Percentiles rank a stretch among this genome's conserved stretches.
phyloP scores from a whole-genome alignment of 345 rosid species.

The Excoecaria agallocha region DNA sequence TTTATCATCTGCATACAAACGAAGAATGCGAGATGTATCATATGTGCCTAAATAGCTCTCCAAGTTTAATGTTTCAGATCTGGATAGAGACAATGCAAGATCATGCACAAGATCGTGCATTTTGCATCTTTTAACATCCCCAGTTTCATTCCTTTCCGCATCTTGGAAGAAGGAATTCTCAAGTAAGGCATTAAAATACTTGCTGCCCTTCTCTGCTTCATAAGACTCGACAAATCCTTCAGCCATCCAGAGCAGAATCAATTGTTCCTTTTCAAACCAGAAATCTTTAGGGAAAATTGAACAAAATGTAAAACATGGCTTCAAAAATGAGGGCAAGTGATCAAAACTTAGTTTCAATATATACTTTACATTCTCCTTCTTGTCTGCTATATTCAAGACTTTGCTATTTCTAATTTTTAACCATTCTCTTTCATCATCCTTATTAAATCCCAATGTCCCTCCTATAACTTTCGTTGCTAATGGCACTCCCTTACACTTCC shows the following conservation, averaged over 20 bases:
- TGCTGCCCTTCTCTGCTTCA: background rate
- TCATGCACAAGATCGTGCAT: conserved; percentile 31
- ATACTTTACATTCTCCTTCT: conserved; percentile 1
- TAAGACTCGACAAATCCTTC: conserved; percentile 3
- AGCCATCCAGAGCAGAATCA: conserved; percentile 9
- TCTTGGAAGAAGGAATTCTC: conserved; percentile 28
- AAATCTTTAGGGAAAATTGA: background rate
- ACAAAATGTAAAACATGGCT: conserved; percentile 3
- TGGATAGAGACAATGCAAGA: conserved; percentile 22
- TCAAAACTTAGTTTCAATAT: conserved; percentile 13
- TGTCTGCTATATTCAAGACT: conserved; percentile 2
- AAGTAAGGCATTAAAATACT: conserved; percentile 21
- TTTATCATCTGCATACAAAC: background rate
- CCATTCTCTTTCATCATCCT: background rate
- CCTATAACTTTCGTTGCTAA: background rate
- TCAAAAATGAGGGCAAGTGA: background rate
- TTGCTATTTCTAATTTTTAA: conserved; percentile 2
- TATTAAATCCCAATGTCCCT: background rate
- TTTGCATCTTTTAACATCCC: background rate
- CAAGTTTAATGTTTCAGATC: background rate
- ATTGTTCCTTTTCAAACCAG: background rate
- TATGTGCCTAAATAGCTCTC: background rate
- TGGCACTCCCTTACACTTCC: background rate
- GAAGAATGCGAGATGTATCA: background rate
- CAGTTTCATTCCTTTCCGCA: background rate